Evolutionary conservation across 2,329 filamentous ascomycete species (phyloP), one percentile per base, ranked within the genome.

Genomic region (Zopfia rhizophila): DNA sequence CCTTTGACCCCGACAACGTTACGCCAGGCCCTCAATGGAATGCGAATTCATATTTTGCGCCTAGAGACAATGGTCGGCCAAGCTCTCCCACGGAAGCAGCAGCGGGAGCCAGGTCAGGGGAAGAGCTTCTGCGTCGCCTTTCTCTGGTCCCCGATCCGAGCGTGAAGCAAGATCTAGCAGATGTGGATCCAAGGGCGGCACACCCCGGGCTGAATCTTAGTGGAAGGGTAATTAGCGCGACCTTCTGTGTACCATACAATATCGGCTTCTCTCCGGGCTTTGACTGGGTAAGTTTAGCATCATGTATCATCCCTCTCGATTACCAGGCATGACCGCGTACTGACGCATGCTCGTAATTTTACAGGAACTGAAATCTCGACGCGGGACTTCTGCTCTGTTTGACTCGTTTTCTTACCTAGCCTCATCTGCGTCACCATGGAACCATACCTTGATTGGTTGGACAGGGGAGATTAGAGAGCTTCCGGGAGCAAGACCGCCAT

Each of bases 381-480:
- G 88, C 50, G 93, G 93, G 43, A 93, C 92, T 47, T 97, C 93
- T 10, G 91, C 93, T 12, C 82, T 97, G 23, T 95, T 95, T 73
- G 91, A 97, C 70, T 92, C 91, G 7, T 91, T 97, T 65, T 84
- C 87, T 44, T 87, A 95, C 72, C 84, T 97, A 31, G 90, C 91
- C 3, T 95, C 91, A n/a, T 80, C 88, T 44, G 82, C 88, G 30
- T 87, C 88, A 2, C 86, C 88, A 14, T 97, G 92, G 92, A 90
- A 91, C 61, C 93, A 97, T 75, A 94, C 87, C 1, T 82, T 97
- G 5, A 89, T 97, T 40, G 92, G 91, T 32, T 97, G 93, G 93
- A 96, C 93, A 3, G 93, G 93, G 47, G 93, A 97, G 50, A 76
- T 80, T 27, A 63, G 63, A 27, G 60, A 65, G 7, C 51, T 62